These are phyloP conservation scores for Thielaviopsis cerberus DNA, from an alignment of 2,329 filamentous ascomycete genomes.

Conservation along the genomic window DNA sequence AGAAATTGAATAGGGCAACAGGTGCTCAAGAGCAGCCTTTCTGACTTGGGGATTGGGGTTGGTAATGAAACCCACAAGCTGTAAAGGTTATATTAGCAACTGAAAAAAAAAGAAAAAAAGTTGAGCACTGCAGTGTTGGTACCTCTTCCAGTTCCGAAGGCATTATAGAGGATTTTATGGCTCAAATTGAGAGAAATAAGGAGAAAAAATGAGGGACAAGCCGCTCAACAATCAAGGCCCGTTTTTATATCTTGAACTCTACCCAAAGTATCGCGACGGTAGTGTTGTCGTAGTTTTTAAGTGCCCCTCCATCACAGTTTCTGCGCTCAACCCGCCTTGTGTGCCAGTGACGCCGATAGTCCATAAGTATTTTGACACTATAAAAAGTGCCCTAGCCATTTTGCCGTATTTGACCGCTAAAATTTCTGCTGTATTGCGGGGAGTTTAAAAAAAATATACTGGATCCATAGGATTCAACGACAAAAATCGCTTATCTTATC, in stretches of 20 bases:
- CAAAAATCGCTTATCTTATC: slow-evolving; percentile 12
- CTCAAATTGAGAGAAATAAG: background rate
- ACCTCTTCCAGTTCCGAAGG: slow-evolving; percentile 62
- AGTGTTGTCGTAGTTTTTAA: background rate
- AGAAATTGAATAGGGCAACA: slow-evolving; percentile 61
- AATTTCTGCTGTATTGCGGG: slow-evolving; percentile 10
- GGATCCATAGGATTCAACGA: background rate
- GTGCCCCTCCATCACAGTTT: background rate
- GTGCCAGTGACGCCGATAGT: background rate
- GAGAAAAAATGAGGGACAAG: background rate
- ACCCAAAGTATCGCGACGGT: slow-evolving; percentile 1
- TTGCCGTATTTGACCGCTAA: slow-evolving; percentile 10
- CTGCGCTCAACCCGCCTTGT: too few relatives aligned
- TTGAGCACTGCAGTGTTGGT: slow-evolving; percentile 13
- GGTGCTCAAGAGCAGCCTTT: slow-evolving; percentile 65
- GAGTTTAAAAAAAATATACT: background rate
- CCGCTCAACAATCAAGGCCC: background rate
- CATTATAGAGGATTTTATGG: slow-evolving; percentile 30
- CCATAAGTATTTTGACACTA: slow-evolving; percentile 5
- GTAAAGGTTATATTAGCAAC: slow-evolving; percentile 11
- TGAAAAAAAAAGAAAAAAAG: background rate
- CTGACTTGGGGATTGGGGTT: slow-evolving; percentile 84
- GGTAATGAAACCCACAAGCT: slow-evolving; percentile 87
- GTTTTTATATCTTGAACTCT: background rate
- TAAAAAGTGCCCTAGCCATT: background rate